Evolutionary conservation across 1,284 basidiomycete genomes (phyloP).

Genomic region (Heterobasidion parviporum): DNA sequence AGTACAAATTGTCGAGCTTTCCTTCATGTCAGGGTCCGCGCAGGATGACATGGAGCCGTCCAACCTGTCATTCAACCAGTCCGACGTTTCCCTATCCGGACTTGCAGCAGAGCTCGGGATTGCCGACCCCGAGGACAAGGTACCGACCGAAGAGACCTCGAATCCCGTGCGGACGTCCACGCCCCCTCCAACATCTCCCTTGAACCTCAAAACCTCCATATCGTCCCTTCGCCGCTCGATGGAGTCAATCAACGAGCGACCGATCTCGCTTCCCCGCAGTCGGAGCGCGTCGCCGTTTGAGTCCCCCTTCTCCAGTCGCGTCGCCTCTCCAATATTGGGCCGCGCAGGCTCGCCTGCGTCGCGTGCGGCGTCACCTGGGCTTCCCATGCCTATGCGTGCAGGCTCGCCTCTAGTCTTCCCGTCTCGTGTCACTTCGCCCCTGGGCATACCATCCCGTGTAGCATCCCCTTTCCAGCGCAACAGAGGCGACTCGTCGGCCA

Average conservation of each 20-base stretch:
- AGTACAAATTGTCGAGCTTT: constrained; percentile 22
- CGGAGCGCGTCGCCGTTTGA: constrained; percentile 12
- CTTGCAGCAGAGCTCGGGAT: constrained; percentile 19
- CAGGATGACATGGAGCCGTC: constrained; percentile 14
- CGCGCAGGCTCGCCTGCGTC: constrained; percentile 11
- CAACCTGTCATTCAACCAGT: constrained; percentile 20
- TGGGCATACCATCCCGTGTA: constrained; percentile 2
- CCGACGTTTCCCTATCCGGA: constrained; percentile 19
- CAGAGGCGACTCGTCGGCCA: background rate
- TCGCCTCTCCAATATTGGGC: constrained; percentile 6
- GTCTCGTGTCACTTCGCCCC: constrained; percentile 7
- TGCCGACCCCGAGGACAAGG: background rate
- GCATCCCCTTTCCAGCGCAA: constrained; percentile 10
- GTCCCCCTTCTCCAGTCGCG: constrained; percentile 7
- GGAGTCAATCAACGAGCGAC: constrained; percentile 5
- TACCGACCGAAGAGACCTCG: background rate
- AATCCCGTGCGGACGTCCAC: constrained; percentile 6
- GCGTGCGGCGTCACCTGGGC: background rate
- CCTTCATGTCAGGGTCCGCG: constrained; percentile 22
- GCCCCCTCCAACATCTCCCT: constrained; percentile 9
- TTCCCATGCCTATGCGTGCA: background rate
- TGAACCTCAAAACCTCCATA: constrained; percentile 5
- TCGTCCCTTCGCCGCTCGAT: constrained; percentile 2
- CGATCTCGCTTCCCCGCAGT: constrained; percentile 7
- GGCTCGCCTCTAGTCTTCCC: background rate